phyloP scores from a whole-genome alignment of 345 rosid genomes.

The Heritiera littoralis region DNA sequence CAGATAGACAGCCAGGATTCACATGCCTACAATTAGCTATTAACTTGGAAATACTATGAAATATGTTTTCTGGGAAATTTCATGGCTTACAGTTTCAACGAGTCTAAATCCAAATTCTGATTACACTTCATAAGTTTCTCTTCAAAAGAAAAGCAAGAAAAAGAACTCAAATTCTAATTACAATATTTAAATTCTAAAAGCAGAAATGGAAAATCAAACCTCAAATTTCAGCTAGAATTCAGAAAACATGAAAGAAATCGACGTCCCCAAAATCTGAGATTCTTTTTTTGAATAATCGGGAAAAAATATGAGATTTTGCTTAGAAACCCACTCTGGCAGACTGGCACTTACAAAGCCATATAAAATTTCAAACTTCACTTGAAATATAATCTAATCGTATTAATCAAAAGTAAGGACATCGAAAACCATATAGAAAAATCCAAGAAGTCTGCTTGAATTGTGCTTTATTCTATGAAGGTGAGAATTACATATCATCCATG shows the following conservation, averaged over 20 bases:
- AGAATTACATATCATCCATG: slow-evolving; percentile 84
- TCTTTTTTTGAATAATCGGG: neutral
- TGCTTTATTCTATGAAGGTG: neutral
- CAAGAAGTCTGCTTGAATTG: neutral
- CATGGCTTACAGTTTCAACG: neutral
- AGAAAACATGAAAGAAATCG: neutral
- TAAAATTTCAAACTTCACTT: neutral
- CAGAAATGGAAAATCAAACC: neutral
- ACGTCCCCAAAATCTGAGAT: neutral
- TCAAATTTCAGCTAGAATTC: slow-evolving; percentile 1
- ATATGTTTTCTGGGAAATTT: too few relatives aligned
- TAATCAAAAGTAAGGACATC: neutral
- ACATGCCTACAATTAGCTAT: too few relatives aligned
- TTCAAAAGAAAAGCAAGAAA: neutral
- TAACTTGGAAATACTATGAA: too few relatives aligned
- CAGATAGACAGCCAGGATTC: too few relatives aligned
- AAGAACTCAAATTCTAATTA: neutral
- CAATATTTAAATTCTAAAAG: neutral
- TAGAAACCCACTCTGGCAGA: neutral
- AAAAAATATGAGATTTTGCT: neutral
- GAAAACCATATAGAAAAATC: neutral
- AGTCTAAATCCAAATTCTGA: neutral
- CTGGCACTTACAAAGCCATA: neutral
- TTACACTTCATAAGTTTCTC: neutral
- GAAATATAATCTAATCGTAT: neutral